These are phyloP conservation scores for Daldinia eschscholtzii DNA, from an alignment of 2,329 filamentous ascomycete genomes.

Conservation along the genomic window DNA sequence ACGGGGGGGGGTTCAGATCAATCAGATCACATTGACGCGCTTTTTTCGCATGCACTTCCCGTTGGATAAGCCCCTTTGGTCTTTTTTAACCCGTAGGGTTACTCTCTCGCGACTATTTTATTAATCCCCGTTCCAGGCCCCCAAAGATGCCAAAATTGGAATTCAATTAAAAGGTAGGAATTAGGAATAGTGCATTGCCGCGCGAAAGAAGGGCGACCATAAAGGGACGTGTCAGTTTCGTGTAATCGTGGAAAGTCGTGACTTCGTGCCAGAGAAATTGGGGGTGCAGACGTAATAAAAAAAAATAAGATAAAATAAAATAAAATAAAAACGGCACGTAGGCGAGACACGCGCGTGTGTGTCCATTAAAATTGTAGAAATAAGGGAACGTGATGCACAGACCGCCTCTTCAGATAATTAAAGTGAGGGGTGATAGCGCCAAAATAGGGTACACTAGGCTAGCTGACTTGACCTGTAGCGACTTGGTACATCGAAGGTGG, in stretches of 20 bases:
- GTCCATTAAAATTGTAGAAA: slow-evolving; percentile 12
- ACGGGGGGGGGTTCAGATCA: slow-evolving; percentile 8
- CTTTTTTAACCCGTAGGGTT: slow-evolving; percentile 2
- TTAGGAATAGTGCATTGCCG: slow-evolving; percentile 48
- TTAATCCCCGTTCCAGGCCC: slow-evolving; percentile 36
- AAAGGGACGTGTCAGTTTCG: slow-evolving; percentile 55
- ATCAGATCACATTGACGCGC: slow-evolving; percentile 35
- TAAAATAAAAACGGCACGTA: slow-evolving; percentile 9
- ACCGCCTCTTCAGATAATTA: slow-evolving; percentile 27
- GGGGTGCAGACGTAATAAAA: slow-evolving; percentile 17
- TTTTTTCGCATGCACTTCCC: slow-evolving; percentile 25
- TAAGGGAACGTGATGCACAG: slow-evolving; percentile 29
- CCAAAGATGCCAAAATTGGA: slow-evolving; percentile 31
- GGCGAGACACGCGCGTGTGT: slow-evolving; percentile 27
- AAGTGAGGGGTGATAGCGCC: slow-evolving; percentile 34
- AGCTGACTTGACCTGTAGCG: background rate
- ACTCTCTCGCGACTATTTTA: slow-evolving; percentile 36
- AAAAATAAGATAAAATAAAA: slow-evolving; percentile 18
- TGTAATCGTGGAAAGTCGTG: slow-evolving; percentile 48
- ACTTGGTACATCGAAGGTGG: slow-evolving; percentile 4
- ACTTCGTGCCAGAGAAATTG: slow-evolving; percentile 20
- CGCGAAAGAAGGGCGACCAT: slow-evolving; percentile 31
- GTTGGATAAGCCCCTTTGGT: slow-evolving; percentile 12
- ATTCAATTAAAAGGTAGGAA: slow-evolving; percentile 53
- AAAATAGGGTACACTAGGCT: slow-evolving; percentile 14